These are phyloP conservation scores for Phoenix dactylifera DNA, from an alignment of 176 grass and related monocot species.

Conservation along the genomic window DNA sequence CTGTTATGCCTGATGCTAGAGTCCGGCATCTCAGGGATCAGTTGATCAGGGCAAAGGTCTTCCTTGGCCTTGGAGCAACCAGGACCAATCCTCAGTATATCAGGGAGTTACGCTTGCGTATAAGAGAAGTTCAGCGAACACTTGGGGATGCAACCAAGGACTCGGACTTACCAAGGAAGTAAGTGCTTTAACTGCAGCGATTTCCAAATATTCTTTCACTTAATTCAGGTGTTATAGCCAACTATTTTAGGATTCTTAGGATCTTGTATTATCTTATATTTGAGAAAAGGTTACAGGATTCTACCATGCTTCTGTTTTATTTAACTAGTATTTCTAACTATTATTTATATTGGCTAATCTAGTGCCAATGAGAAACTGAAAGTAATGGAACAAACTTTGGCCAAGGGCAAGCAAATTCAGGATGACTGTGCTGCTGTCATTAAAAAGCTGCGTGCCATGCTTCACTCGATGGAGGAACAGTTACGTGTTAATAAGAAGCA, in stretches of 20 bases:
- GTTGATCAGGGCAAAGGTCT: slow-evolving; percentile 6
- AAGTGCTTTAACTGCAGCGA: background rate
- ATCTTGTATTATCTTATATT: no score
- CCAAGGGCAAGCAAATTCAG: slow-evolving; percentile 12
- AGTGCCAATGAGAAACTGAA: slow-evolving; percentile 7
- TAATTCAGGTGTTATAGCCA: no score
- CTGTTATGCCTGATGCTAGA: background rate
- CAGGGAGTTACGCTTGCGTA: background rate
- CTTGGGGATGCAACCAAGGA: slow-evolving; percentile 3
- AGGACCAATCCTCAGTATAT: slow-evolving; percentile 3
- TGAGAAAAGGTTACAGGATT: no score
- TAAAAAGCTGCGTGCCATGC: slow-evolving; percentile 10
- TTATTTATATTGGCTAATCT: background rate
- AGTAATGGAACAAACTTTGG: slow-evolving; percentile 11
- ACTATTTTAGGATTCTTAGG: no score
- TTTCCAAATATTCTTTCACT: background rate
- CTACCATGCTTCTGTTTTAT: no score
- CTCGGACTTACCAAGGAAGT: slow-evolving; percentile 8
- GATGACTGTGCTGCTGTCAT: slow-evolving; percentile 7
- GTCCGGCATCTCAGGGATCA: slow-evolving; percentile 9
- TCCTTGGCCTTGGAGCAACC: background rate
- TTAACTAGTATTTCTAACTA: no score
- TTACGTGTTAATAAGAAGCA: background rate
- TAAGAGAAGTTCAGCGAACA: slow-evolving; percentile 2
- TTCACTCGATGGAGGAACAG: slow-evolving; percentile 3